Evolutionary conservation across 1,284 basidiomycete genomes (phyloP), one percentile per base, ranked within the genome.

Genomic region (Ceratobasidium sp.): DNA sequence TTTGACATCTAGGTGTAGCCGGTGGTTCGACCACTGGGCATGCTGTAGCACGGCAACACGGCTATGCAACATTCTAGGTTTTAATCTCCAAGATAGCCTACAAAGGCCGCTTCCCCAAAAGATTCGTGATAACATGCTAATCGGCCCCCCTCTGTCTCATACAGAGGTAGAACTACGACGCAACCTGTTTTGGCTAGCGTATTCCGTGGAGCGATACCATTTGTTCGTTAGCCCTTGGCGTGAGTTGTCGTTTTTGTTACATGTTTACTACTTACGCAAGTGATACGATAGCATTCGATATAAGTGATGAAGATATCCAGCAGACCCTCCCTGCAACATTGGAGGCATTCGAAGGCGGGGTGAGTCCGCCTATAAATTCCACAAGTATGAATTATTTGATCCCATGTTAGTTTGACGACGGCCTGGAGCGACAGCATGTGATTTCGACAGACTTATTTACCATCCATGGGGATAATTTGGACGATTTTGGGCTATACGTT

Each of bases 251-350:
- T 41, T 41, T 14, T 2, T 27, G 14, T 1, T 63, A 22, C 19
- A 24, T 44, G 27, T 11, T 22, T 27, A 14, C 41, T 19, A 2
- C 6, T 6, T 15, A 41, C 8, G 2, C 5, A 41, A 47, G 36
- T 17, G 2, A 15, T 44, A 2, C 2, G 2, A n/a, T 2, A 71
- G 67, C 44, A 6, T 45, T 71, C 22, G 67, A 60, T 17, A 48
- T 71, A 27, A 76, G 59, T 27, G 76, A 77, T 47, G 76, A 75
- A 51, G 76, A 77, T 33, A 74, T 76, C 48, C 74, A 59, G 29
- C 76, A 77, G 51, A 72, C 54, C 14, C 65, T 77, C 11, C 76
- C 76, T n/a, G 60, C 53, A 22, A 66, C 57, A 7, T 48, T 69
- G 2, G 56, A 31, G 31, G 66, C 73, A 27, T 74, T 75, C 22